phyloP scores from a whole-genome alignment of 2,329 filamentous ascomycete genomes.

The Fusarium coffeatum region DNA sequence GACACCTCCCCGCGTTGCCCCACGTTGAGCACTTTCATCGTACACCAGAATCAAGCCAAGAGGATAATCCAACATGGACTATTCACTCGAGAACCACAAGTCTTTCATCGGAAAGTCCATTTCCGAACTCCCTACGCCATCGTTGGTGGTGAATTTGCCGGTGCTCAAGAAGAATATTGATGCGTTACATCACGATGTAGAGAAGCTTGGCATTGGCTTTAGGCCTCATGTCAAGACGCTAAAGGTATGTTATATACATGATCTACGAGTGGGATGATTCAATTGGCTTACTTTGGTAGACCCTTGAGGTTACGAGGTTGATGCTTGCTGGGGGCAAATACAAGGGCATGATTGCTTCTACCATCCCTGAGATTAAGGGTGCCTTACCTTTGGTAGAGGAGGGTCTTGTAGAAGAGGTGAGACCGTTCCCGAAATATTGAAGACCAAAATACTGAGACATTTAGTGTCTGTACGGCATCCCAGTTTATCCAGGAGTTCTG shows the following conservation, averaged over 20 bases:
- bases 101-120: slow-evolving; percentile 52
- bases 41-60: not conserved
- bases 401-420: slow-evolving; percentile 55
- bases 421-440: not conserved
- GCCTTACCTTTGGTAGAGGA: slow-evolving; percentile 54
- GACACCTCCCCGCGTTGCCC: slow-evolving; percentile 1
- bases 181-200: slow-evolving; percentile 53
- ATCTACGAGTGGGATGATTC: fast-evolving
- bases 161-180: slow-evolving; percentile 54
- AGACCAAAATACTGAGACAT: not conserved
- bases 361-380: slow-evolving; percentile 55
- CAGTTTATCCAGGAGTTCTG: slow-evolving; percentile 52
- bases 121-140: slow-evolving; percentile 53
- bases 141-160: slow-evolving; percentile 54
- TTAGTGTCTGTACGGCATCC: slow-evolving; percentile 55
- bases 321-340: slow-evolving; percentile 55
- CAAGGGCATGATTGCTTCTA: slow-evolving; percentile 55
- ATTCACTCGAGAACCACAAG: slow-evolving; percentile 46
- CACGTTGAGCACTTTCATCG: slow-evolving; percentile 12
- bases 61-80: slow-evolving; percentile 37
- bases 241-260: slow-evolving; percentile 48
- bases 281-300: slow-evolving; percentile 41
- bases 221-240: slow-evolving; percentile 59
- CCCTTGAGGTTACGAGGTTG: slow-evolving; percentile 52
- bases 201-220: slow-evolving; percentile 53